Evolutionary conservation across 495 filamentous ascomycete species (phyloP).

Genomic region (Copromyces sp.): DNA sequence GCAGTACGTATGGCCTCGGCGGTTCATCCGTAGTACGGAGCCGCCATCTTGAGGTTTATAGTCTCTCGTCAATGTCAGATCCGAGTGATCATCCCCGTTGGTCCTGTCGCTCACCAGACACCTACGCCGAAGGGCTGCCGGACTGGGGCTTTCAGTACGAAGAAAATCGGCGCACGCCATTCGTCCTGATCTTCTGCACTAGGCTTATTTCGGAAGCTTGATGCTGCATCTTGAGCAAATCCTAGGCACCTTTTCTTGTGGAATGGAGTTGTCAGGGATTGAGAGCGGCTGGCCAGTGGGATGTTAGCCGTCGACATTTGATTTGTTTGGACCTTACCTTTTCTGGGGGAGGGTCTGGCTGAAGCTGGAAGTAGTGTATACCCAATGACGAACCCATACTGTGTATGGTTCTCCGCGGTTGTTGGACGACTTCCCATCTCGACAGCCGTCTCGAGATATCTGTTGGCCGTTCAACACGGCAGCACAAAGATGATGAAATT

Average conservation of each 20-base stretch:
- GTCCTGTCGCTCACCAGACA: neutral
- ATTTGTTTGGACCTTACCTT: constrained; percentile 24
- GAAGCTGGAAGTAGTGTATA: constrained; percentile 25
- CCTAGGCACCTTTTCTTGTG: constrained; percentile 4
- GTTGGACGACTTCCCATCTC: constrained; percentile 23
- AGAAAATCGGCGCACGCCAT: neutral
- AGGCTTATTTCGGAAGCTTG: constrained; percentile 11
- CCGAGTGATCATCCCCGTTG: neutral
- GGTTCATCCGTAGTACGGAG: neutral
- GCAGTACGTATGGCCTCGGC: neutral
- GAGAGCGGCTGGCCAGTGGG: constrained; percentile 18
- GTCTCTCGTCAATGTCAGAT: neutral
- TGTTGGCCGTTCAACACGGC: neutral
- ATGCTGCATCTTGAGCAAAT: constrained; percentile 8
- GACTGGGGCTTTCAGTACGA: neutral
- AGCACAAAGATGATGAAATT: neutral
- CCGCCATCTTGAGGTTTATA: neutral
- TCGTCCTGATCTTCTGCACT: constrained; percentile 7
- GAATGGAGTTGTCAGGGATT: constrained; percentile 8
- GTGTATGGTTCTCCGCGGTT: constrained; percentile 10
- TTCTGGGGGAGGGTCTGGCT: constrained; percentile 27
- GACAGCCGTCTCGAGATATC: neutral
- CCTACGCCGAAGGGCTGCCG: neutral
- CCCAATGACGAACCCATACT: constrained; percentile 25
- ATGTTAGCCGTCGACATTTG: constrained; percentile 13